phyloP scores from a whole-genome alignment of 2,329 filamentous ascomycete species.

The Iodosphaeria phyllophila region DNA sequence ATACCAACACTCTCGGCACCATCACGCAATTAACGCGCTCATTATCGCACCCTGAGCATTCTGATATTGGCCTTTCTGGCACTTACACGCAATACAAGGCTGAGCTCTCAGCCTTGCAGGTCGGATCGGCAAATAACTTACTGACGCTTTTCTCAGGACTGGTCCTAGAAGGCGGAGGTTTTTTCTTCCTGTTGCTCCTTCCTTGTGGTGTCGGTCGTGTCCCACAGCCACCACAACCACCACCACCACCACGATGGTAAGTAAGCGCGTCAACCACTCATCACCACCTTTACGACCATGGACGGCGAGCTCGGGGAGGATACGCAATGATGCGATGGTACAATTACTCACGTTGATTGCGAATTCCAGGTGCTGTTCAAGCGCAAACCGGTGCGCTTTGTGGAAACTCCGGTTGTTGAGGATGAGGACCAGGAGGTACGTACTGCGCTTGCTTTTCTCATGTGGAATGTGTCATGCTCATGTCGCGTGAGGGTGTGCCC shows the following conservation, averaged over 20 bases:
- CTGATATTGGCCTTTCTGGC: neutral
- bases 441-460: slow-evolving; percentile 5
- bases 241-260: slow-evolving; percentile 15
- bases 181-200: slow-evolving; percentile 4
- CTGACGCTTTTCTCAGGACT: slow-evolving; percentile 1
- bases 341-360: slow-evolving; percentile 6
- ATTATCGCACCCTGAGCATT: slow-evolving; percentile 4
- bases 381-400: slow-evolving; percentile 78
- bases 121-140: slow-evolving; percentile 10
- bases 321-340: too few relatives aligned
- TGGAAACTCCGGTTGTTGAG: slow-evolving; percentile 51
- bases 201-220: slow-evolving; percentile 1
- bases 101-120: slow-evolving; percentile 23
- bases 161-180: slow-evolving; percentile 2
- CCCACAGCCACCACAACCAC: slow-evolving; percentile 8
- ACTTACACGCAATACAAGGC: slow-evolving; percentile 11
- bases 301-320: too few relatives aligned
- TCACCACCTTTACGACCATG: too few relatives aligned
- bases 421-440: slow-evolving; percentile 72
- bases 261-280: slow-evolving; percentile 4
- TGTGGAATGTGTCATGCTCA: too few relatives aligned
- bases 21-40: slow-evolving; percentile 11
- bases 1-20: slow-evolving; percentile 2
- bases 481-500: too few relatives aligned
- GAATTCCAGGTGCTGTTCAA: slow-evolving; percentile 70